phyloP scores from a whole-genome alignment of 176 grass and related monocot genomes.

The Ensete ventricosum region DNA sequence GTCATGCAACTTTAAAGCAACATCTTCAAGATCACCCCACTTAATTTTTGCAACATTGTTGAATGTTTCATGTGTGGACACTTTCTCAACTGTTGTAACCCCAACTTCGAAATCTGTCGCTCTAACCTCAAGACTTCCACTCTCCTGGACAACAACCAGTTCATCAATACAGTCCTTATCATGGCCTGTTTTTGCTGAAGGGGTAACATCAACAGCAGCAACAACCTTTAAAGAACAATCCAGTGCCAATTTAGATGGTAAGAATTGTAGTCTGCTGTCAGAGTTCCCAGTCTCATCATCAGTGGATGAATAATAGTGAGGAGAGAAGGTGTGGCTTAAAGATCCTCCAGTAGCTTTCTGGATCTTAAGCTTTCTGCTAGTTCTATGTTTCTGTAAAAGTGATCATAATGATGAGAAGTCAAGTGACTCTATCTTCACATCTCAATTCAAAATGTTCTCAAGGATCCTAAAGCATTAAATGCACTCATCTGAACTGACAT shows the following conservation, averaged over 20 bases:
- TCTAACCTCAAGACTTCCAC: conserved; percentile 6
- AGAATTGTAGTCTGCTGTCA: background rate
- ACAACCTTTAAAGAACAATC: background rate
- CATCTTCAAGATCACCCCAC: conserved; percentile 25
- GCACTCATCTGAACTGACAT: background rate
- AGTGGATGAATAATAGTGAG: background rate
- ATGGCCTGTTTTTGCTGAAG: background rate
- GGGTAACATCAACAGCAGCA: background rate
- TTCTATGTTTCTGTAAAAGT: conserved; percentile 6
- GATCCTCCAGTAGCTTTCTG: background rate
- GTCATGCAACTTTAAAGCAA: conserved; percentile 26
- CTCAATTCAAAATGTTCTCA: background rate
- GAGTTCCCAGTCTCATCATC: conserved; percentile 4
- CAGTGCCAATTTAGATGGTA: background rate
- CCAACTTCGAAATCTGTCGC: conserved; percentile 18
- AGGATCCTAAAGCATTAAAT: background rate
- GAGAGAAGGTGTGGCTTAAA: background rate
- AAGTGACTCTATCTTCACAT: background rate
- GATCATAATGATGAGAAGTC: background rate
- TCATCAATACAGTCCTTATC: conserved; percentile 4
- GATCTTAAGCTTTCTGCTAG: conserved; percentile 3
- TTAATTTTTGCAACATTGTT: conserved; percentile 25
- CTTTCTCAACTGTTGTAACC: conserved; percentile 18
- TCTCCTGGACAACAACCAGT: conserved; percentile 15
- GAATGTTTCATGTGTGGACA: conserved; percentile 19